Base-by-base conservation (phyloP, 495 filamentous ascomycete species). In the Hypoxylon fuscum region DNA sequence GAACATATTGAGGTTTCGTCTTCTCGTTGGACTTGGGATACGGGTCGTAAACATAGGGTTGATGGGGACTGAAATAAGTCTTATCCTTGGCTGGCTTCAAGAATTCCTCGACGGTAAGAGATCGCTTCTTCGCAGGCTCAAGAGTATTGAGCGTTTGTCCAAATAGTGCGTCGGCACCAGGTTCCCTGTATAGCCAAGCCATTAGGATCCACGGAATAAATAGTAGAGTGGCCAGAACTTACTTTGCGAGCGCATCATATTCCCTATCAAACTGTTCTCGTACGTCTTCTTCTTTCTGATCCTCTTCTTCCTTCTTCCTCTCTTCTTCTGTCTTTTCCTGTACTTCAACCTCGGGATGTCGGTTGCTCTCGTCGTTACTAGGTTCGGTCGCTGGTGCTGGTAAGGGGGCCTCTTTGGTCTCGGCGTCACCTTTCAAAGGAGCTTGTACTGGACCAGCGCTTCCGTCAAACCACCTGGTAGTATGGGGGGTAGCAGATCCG, bases 21-120 rank as follows among this genome's bases (percentile, higher is more conserved):
- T 71, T 59, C 42, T 72, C 67, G 44, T 79, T 78, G 62, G 81
- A 79, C 12, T 77, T 71, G 0, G 81, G 79, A 55, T 83, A 84
- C 0, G 81, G 81, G 51, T 79, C 76, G 62, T 80, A 83, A 25
- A 72, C 54, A 42, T 74, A 76, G 1, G 76, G 71, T 12, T 60
- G 56, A 12, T 74, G 62, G 8, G 64, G 56, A 34, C 40, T 76
- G 54, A 70, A 79, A 20, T 65, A 70, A 0, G 62, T 50, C 15
- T 37, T 45, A 8, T 65, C 63, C 10, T 50, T 53, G 29, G 58
- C 52, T 1, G 48, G 46, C 6, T 54, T 69, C 22, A 80, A 61
- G 50, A 71, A 47, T 22, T 47, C 31, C 41, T 64, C 46, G 66
- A 71, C 34, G 59, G 56, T 31, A 34, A 44, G 6, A 37, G 61